Conservation (phyloP, 345 rosid genomes). For the Pelargonium nanum region DNA sequence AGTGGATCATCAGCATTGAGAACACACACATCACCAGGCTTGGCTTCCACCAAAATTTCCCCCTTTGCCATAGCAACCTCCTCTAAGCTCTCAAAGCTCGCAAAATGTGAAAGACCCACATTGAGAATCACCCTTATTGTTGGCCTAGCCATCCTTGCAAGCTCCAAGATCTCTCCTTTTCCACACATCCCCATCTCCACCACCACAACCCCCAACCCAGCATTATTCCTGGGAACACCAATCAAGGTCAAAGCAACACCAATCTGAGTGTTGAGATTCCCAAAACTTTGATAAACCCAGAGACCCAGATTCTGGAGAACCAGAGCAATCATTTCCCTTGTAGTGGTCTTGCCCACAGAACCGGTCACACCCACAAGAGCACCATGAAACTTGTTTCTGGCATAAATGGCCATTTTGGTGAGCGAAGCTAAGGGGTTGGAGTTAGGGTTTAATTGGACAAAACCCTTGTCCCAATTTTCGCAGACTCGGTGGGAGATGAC, state of each 20-base stretch:
- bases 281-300: constrained; percentile 18
- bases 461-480: constrained; percentile 20
- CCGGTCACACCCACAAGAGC: constrained; percentile 16
- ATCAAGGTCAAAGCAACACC: constrained; percentile 25
- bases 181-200: constrained; percentile 30
- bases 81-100: constrained; percentile 16
- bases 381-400: constrained; percentile 6
- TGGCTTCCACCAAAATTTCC: constrained; percentile 18
- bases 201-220: constrained; percentile 5
- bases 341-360: constrained; percentile 24
- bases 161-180: constrained; percentile 27
- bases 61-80: constrained; percentile 22
- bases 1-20: constrained; percentile 27
- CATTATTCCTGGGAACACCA: constrained; percentile 12
- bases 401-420: constrained; percentile 15
- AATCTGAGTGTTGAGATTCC: constrained; percentile 20
- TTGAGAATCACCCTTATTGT: constrained; percentile 16
- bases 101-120: constrained; percentile 25
- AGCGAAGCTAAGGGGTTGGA: constrained; percentile 6
- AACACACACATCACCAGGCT: constrained; percentile 14
- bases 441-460: constrained; percentile 18
- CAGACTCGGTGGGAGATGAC: constrained; percentile 23
- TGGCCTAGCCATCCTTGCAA: constrained; percentile 21
- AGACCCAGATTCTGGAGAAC: constrained; percentile 13
- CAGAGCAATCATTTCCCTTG: constrained; percentile 23